Percentiles rank a stretch among this genome's conserved stretches.
Evolutionary conservation across 2,329 filamentous ascomycete species (phyloP).

Genomic region (Monilinia polystroma): DNA sequence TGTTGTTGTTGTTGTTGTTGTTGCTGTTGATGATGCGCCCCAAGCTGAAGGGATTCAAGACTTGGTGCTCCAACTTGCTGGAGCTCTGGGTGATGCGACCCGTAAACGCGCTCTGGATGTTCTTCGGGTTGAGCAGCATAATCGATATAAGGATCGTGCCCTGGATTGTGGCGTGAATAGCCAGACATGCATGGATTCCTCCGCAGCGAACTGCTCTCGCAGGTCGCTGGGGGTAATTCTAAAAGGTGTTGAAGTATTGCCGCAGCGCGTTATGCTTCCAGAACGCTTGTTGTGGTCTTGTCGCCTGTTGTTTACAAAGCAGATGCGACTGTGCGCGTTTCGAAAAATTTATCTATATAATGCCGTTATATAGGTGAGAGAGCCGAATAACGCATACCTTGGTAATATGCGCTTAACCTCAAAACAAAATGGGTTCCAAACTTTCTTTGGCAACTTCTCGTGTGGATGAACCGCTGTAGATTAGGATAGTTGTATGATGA

Average conservation of each 20-base stretch:
- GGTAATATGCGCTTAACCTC: slow-evolving; percentile 32
- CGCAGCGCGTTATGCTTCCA: slow-evolving; percentile 37
- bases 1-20: slow-evolving; percentile 51
- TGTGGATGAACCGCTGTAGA: background rate
- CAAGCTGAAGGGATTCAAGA: slow-evolving; percentile 37
- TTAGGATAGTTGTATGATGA: slow-evolving; percentile 36
- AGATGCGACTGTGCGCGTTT: slow-evolving; percentile 36
- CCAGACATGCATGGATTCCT: slow-evolving; percentile 64
- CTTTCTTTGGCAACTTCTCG: slow-evolving; percentile 29
- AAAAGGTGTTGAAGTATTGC: slow-evolving; percentile 39
- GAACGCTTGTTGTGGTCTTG: slow-evolving; percentile 33
- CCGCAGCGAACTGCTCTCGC: slow-evolving; percentile 76
- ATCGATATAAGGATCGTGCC: slow-evolving; percentile 64
- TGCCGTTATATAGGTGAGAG: slow-evolving; percentile 38
- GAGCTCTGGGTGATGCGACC: slow-evolving; percentile 45
- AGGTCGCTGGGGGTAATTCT: slow-evolving; percentile 61
- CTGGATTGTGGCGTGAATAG: slow-evolving; percentile 63
- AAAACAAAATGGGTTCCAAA: slow-evolving; percentile 34
- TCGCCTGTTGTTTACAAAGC: slow-evolving; percentile 36
- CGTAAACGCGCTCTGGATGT: slow-evolving; percentile 63
- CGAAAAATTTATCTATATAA: slow-evolving; percentile 36
- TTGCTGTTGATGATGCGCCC: slow-evolving; percentile 53
- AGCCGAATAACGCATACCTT: slow-evolving; percentile 37
- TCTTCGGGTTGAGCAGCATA: slow-evolving; percentile 67
- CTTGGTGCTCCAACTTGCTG: slow-evolving; percentile 38